Percentiles rank a stretch among this genome's conserved stretches.
phyloP scores from a whole-genome alignment of 2,329 filamentous ascomycete genomes.

The Microascus cirrosus region DNA sequence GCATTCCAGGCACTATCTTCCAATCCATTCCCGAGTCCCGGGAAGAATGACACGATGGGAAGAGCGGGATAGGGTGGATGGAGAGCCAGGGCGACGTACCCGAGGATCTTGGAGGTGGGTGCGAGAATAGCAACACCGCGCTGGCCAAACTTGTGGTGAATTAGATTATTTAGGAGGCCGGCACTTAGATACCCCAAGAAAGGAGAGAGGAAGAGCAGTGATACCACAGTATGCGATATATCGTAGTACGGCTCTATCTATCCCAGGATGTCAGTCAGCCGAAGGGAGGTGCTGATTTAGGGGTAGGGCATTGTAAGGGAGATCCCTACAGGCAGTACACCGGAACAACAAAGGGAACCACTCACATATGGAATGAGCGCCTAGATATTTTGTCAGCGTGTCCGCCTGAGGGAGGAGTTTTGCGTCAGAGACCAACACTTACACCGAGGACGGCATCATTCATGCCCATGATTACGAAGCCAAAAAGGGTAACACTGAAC shows the following conservation, averaged over 20 bases:
- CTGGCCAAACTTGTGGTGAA: constrained; percentile 57
- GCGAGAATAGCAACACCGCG: constrained; percentile 58
- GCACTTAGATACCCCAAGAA: constrained; percentile 54
- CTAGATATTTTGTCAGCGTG: neutral
- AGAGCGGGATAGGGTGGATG: constrained; percentile 62
- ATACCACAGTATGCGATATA: constrained; percentile 51
- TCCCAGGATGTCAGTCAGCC: constrained; percentile 30
- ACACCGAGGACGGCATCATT: constrained; percentile 58
- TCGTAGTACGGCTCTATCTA: constrained; percentile 36
- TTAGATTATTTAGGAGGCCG: constrained; percentile 50
- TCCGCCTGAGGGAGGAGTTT: constrained; percentile 11
- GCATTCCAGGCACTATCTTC: constrained; percentile 50
- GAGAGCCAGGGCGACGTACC: constrained; percentile 54
- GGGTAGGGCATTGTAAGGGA: neutral
- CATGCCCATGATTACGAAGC: constrained; percentile 54
- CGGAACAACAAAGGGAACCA: neutral
- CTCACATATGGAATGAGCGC: neutral
- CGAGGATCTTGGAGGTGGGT: constrained; percentile 49
- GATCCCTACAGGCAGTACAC: neutral
- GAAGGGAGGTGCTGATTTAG: neutral
- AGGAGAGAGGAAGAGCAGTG: constrained; percentile 55
- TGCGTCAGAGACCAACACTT: constrained; percentile 17
- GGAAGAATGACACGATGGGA: constrained; percentile 51
- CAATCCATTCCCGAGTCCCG: constrained; percentile 62
- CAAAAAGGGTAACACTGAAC: constrained; percentile 46